Conservation (phyloP, 2,329 filamentous ascomycete genomes). For the Metarhizium sp. region DNA sequence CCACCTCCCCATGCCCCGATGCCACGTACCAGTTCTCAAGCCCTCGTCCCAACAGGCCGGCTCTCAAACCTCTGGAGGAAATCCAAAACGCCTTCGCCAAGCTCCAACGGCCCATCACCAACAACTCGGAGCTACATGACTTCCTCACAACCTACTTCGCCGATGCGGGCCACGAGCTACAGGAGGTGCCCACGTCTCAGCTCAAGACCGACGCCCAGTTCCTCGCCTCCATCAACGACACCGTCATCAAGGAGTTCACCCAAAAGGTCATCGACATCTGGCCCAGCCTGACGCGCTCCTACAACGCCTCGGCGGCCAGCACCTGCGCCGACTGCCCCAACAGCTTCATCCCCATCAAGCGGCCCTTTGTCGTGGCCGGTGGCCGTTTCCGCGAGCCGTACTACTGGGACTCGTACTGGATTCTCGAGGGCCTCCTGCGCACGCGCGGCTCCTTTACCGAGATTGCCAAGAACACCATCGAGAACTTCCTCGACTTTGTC, state of each 20-base stretch:
- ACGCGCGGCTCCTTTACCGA: slow-evolving; percentile 54
- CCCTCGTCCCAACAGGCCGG: slow-evolving; percentile 36
- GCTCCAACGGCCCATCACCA: slow-evolving; percentile 50
- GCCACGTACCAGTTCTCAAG: too few relatives aligned
- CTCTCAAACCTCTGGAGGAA: slow-evolving; percentile 46
- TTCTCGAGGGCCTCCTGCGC: slow-evolving; percentile 54
- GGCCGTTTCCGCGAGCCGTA: slow-evolving; percentile 64
- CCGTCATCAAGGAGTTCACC: slow-evolving; percentile 50
- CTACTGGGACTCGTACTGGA: slow-evolving; percentile 66
- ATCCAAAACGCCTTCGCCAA: slow-evolving; percentile 52
- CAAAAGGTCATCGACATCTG: slow-evolving; percentile 59
- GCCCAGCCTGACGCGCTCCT: slow-evolving; percentile 56
- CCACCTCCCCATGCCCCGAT: slow-evolving; percentile 1
- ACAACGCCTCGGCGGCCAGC: slow-evolving; percentile 30
- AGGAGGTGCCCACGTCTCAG: slow-evolving; percentile 39
- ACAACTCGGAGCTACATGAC: slow-evolving; percentile 51
- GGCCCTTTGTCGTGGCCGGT: slow-evolving; percentile 60
- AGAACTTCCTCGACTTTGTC: slow-evolving; percentile 60
- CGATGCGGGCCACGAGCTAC: slow-evolving; percentile 53
- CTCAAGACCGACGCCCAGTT: slow-evolving; percentile 50
- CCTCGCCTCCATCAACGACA: slow-evolving; percentile 45
- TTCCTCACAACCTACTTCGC: slow-evolving; percentile 58
- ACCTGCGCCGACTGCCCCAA: slow-evolving; percentile 51
- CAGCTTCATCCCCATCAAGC: slow-evolving; percentile 57
- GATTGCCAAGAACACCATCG: slow-evolving; percentile 57